Percentiles rank a stretch among this genome's conserved stretches.
Evolutionary conservation across 768 basidiomycete genomes (phyloP).

Genomic region (Lactifluus rugatus): DNA sequence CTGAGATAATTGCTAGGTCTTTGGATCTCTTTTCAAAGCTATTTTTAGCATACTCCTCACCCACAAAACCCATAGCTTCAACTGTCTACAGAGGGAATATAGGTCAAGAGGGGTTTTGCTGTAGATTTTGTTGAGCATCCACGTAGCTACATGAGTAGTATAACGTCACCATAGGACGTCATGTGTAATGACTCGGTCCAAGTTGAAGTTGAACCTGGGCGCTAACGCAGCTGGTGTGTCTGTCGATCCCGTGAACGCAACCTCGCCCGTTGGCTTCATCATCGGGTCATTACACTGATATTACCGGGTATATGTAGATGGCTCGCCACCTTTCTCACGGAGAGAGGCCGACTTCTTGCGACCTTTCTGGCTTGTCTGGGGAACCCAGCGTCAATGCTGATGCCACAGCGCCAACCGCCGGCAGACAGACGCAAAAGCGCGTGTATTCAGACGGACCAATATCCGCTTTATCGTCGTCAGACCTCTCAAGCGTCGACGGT

Average conservation of each 20-base stretch:
- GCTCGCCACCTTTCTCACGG: neutral
- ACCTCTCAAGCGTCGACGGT: constrained; percentile 5
- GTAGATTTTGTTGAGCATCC: too few relatives aligned
- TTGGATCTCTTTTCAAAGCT: too few relatives aligned
- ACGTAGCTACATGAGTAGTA: too few relatives aligned
- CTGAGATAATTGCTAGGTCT: too few relatives aligned
- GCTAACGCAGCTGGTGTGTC: neutral
- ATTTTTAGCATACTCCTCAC: too few relatives aligned
- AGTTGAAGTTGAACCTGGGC: neutral
- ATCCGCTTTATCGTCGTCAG: neutral
- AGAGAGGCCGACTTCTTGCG: neutral
- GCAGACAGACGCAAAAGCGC: neutral
- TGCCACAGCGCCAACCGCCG: neutral
- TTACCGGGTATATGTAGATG: neutral
- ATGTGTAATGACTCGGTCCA: too few relatives aligned
- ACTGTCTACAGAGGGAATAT: too few relatives aligned
- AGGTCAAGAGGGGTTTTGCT: too few relatives aligned
- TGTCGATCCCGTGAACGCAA: neutral
- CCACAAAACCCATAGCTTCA: too few relatives aligned
- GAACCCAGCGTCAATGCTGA: neutral
- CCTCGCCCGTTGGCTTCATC: too few relatives aligned
- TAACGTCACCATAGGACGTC: neutral
- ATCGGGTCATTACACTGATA: neutral
- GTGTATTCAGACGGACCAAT: neutral
- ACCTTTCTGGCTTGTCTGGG: neutral